Conservation (phyloP, 2,329 filamentous ascomycete genomes). For the Meredithiella fracta region DNA sequence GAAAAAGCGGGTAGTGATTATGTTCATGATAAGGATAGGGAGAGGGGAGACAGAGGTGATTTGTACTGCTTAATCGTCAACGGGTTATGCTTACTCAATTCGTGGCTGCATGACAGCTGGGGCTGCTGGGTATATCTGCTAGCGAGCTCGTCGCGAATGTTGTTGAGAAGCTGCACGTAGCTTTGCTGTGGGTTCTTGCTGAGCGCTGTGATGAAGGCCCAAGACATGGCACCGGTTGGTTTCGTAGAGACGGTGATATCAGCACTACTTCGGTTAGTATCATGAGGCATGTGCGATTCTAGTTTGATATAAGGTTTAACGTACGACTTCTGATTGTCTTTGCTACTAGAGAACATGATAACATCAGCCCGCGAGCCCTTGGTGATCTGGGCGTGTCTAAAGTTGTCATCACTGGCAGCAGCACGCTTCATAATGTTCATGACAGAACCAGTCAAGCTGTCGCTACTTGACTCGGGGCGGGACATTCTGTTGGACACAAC, state of each 20-base stretch:
- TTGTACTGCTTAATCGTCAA: conserved; percentile 12
- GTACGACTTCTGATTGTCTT: conserved; percentile 87
- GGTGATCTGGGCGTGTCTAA: conserved; percentile 73
- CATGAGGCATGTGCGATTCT: not conserved
- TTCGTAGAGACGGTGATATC: conserved; percentile 83
- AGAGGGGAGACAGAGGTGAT: not conserved
- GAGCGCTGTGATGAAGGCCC: conserved; percentile 82
- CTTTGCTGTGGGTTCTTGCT: conserved; percentile 97
- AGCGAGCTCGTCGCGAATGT: conserved; percentile 79
- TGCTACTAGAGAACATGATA: conserved; percentile 94
- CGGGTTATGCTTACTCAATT: conserved; percentile 52
- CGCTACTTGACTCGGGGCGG: conserved; percentile 1
- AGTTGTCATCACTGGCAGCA: conserved; percentile 44
- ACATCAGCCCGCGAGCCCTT: conserved; percentile 94
- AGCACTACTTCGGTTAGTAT: conserved; percentile 41
- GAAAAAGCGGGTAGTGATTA: too few relatives aligned
- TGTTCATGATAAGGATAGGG: too few relatives aligned
- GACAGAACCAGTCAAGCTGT: conserved; percentile 42
- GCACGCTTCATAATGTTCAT: conserved; percentile 38
- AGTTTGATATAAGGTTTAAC: conserved; percentile 23
- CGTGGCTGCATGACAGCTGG: conserved; percentile 92
- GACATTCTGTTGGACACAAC: conserved; percentile 37
- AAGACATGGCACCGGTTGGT: conserved; percentile 95
- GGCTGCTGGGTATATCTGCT: conserved; percentile 87
- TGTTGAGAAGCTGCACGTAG: conserved; percentile 92